These are phyloP conservation scores for Apiotrichum akiyoshidainum DNA, from an alignment of 1,284 basidiomycete genomes.

Conservation along the genomic window DNA sequence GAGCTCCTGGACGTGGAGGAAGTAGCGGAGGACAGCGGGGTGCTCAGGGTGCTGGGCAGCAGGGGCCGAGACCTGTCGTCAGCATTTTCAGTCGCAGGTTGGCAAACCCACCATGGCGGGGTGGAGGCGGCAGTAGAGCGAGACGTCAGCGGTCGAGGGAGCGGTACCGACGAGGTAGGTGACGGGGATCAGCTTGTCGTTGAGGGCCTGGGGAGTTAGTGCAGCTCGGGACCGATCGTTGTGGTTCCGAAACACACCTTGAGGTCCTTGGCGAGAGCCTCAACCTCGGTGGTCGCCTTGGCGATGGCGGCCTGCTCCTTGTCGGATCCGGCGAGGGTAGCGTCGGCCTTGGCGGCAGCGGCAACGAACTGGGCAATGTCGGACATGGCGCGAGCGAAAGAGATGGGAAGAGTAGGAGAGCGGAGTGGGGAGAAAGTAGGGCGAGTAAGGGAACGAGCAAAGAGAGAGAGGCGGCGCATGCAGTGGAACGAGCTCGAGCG, in stretches of 20 bases:
- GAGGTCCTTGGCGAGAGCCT: slow-evolving; percentile 38
- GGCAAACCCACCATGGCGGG: slow-evolving; percentile 62
- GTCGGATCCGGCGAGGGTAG: slow-evolving; percentile 39
- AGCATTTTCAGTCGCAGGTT: neutral
- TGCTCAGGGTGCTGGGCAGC: slow-evolving; percentile 67
- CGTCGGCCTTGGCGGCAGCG: slow-evolving; percentile 42
- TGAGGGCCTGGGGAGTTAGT: slow-evolving; percentile 59
- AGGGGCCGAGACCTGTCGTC: slow-evolving; percentile 26
- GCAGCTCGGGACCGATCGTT: neutral
- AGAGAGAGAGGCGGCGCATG: slow-evolving; percentile 15
- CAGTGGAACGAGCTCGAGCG: slow-evolving; percentile 7
- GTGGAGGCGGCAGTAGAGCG: slow-evolving; percentile 77
- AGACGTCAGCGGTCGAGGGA: slow-evolving; percentile 80
- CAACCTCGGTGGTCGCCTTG: slow-evolving; percentile 36
- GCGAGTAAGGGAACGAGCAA: no score
- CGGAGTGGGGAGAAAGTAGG: slow-evolving; percentile 5
- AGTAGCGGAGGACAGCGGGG: slow-evolving; percentile 84
- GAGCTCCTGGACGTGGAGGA: slow-evolving; percentile 81
- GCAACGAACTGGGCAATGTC: slow-evolving; percentile 41
- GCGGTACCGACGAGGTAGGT: slow-evolving; percentile 76
- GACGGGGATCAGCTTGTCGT: slow-evolving; percentile 67
- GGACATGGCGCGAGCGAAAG: slow-evolving; percentile 33
- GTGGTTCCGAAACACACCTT: slow-evolving; percentile 27
- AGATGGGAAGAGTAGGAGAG: slow-evolving; percentile 3
- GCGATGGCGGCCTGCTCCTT: slow-evolving; percentile 43